Conservation (phyloP, 257 asterid species). For the Cinchona pubescens region DNA sequence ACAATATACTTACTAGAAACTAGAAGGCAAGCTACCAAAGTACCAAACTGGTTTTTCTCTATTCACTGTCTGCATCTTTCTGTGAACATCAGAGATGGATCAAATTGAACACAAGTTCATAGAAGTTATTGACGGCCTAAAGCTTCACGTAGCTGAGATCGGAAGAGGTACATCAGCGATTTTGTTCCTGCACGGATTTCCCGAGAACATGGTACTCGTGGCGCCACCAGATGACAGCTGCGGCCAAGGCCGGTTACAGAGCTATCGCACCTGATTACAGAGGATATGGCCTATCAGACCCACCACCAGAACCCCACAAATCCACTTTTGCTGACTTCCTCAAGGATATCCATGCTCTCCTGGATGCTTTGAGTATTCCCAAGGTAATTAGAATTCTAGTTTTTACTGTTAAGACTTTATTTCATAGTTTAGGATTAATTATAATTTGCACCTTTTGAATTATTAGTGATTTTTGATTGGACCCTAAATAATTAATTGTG, state of each 20-base stretch:
- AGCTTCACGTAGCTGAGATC: slow-evolving; percentile 33
- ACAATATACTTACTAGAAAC: too few species aligned
- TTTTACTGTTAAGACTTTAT: too few species aligned
- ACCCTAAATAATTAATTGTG: too few species aligned
- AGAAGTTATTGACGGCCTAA: slow-evolving; percentile 24
- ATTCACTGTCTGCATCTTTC: not conserved
- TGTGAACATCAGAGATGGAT: slow-evolving; percentile 14
- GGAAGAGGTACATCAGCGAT: slow-evolving; percentile 24
- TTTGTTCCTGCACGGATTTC: slow-evolving; percentile 32
- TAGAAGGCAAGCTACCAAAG: too few species aligned
- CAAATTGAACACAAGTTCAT: slow-evolving; percentile 28
- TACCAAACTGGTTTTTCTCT: not conserved
- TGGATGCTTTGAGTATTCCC: slow-evolving; percentile 47
- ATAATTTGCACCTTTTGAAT: too few species aligned
- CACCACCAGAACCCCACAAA: slow-evolving; percentile 45
- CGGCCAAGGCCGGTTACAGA: slow-evolving; percentile 45
- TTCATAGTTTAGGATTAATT: too few species aligned
- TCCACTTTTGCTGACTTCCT: slow-evolving; percentile 33
- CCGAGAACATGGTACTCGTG: slow-evolving; percentile 41
- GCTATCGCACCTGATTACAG: slow-evolving; percentile 60
- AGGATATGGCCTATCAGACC: slow-evolving; percentile 61
- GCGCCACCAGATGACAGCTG: slow-evolving; percentile 39
- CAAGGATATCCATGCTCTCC: slow-evolving; percentile 41
- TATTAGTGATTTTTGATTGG: too few species aligned
- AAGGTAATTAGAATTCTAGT: slow-evolving; percentile 40